Percentiles rank a stretch among this genome's conserved stretches.
phyloP scores from a whole-genome alignment of 2,329 filamentous ascomycete species.

The Didymella glomerata region DNA sequence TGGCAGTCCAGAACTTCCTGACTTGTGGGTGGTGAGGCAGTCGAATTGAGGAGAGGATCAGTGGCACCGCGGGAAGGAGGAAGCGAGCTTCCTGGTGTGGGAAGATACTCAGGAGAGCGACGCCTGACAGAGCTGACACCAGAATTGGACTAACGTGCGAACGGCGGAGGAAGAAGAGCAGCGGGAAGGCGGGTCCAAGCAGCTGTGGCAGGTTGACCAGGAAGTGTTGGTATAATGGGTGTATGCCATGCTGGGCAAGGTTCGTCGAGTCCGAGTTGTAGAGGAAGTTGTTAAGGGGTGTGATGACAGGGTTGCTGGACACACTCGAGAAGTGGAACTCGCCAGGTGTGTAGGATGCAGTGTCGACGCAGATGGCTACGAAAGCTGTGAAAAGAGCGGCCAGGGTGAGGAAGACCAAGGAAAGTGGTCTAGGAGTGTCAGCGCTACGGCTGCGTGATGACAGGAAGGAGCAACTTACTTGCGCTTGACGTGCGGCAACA shows the following conservation, averaged over 20 bases:
- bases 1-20: conserved; percentile 59
- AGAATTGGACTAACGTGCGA: conserved; percentile 63
- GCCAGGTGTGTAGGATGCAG: conserved; percentile 75
- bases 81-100: conserved; percentile 85
- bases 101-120: conserved; percentile 75
- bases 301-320: conserved; percentile 62
- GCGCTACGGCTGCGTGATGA: background rate
- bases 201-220: conserved; percentile 62
- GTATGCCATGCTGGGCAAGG: conserved; percentile 62
- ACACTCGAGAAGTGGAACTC: conserved; percentile 72
- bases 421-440: conserved; percentile 58
- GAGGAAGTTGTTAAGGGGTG: conserved; percentile 61
- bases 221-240: conserved; percentile 62
- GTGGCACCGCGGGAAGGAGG: conserved; percentile 75
- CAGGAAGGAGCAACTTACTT: conserved; percentile 66
- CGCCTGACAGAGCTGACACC: conserved; percentile 76
- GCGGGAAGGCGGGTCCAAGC: conserved; percentile 60
- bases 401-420: conserved; percentile 68
- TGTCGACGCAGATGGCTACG: conserved; percentile 82
- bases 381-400: conserved; percentile 73
- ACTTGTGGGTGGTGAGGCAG: conserved; percentile 65
- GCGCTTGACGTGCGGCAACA: conserved; percentile 84
- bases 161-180: conserved; percentile 61
- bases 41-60: conserved; percentile 77
- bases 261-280: conserved; percentile 61